These are phyloP conservation scores for Pouteria glomerata DNA, from an alignment of 148 eudicot genomes.

Conservation along the genomic window DNA sequence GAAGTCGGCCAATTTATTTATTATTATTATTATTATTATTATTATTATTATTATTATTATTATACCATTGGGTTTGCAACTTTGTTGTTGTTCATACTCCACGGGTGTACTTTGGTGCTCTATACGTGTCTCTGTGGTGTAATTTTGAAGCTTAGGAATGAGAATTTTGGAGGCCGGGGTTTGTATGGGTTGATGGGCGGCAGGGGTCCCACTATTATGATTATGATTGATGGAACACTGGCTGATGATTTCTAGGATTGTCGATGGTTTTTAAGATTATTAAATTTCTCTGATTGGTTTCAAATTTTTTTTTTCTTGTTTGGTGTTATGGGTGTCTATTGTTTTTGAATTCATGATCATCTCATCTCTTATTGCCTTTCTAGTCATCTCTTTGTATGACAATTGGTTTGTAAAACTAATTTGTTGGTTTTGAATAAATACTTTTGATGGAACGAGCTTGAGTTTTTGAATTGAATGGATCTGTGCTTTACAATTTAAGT, in stretches of 20 bases:
- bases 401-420: not conserved
- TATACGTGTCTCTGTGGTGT: not conserved
- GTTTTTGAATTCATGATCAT: not conserved
- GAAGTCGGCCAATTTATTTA: not conserved
- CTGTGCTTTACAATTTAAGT: not conserved
- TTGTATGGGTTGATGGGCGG: not conserved
- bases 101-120: not conserved
- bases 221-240: not conserved
- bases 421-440: no score
- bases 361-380: not conserved
- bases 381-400: not conserved
- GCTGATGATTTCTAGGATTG: not conserved
- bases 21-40: not conserved
- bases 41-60: not conserved
- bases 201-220: constrained; percentile 3
- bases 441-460: not conserved
- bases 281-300: not conserved
- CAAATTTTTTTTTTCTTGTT: not conserved
- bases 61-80: not conserved
- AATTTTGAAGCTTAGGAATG: not conserved
- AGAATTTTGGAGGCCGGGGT: not conserved
- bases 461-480: not conserved
- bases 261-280: no score
- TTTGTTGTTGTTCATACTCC: not conserved
- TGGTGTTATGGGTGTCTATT: not conserved